These are phyloP conservation scores for Acanthamoeba healyi DNA, from an alignment of 208 protist species.

Conservation along the genomic window DNA sequence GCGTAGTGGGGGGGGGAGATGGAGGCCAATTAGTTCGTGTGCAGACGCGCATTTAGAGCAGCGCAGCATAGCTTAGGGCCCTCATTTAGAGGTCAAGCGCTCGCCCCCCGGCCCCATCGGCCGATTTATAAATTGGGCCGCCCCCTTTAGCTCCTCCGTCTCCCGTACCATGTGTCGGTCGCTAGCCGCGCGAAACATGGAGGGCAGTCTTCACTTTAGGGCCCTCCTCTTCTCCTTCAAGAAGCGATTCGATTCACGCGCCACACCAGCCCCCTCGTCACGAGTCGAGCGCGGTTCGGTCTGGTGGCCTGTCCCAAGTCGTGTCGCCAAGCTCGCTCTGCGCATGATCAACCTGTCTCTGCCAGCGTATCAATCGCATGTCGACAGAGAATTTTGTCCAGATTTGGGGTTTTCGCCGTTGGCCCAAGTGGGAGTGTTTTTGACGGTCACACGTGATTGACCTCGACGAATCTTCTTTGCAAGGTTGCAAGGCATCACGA, in stretches of 20 bases:
- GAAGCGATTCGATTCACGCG: background rate
- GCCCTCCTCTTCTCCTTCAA: background rate
- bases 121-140: background rate
- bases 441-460: no score
- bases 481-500: no score
- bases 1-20: background rate
- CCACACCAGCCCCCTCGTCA: no score
- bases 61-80: background rate
- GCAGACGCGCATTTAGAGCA: background rate
- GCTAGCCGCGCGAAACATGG: conserved; percentile 26
- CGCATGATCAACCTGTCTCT: background rate
- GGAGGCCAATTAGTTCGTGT: background rate
- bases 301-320: no score
- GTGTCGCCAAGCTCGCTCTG: no score
- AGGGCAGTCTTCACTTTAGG: background rate
- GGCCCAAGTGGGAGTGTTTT: no score
- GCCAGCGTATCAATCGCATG: background rate
- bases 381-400: no score
- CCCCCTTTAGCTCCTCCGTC: no score
- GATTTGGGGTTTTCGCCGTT: no score
- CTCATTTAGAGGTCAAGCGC: no score
- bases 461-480: no score
- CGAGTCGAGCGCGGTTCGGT: no score
- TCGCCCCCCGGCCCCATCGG: background rate
- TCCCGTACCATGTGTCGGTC: conserved; percentile 32